Percentiles rank a stretch among this genome's conserved stretches.
phyloP scores from a whole-genome alignment of 2,329 filamentous ascomycete genomes.

The Curvularia hawaiiensis region DNA sequence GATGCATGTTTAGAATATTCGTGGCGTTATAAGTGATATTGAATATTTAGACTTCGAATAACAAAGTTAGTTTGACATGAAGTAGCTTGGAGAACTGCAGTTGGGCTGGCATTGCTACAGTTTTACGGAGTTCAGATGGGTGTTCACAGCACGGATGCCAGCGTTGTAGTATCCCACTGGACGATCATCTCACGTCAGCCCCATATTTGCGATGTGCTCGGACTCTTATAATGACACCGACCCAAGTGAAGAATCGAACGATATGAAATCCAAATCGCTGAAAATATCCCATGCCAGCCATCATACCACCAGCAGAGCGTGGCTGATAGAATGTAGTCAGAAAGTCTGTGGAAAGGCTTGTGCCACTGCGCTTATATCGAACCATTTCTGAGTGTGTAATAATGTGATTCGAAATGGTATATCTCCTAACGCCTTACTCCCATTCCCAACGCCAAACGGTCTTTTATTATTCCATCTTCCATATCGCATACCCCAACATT shows the following conservation, averaged over 20 bases:
- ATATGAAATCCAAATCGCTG: neutral
- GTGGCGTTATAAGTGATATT: neutral
- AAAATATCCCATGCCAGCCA: neutral
- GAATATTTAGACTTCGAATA: neutral
- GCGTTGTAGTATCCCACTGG: neutral
- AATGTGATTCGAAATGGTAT: slow-evolving; percentile 7
- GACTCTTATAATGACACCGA: neutral
- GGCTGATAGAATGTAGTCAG: neutral
- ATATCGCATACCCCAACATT: neutral
- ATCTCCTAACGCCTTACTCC: slow-evolving; percentile 7
- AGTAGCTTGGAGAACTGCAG: neutral
- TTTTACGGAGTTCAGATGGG: neutral
- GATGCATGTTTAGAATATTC: neutral
- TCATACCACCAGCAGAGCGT: neutral
- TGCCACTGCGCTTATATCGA: neutral
- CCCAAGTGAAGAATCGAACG: neutral
- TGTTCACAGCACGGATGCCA: neutral
- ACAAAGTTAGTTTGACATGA: neutral
- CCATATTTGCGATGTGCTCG: neutral
- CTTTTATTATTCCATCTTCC: neutral
- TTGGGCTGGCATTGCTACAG: neutral
- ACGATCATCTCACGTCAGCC: neutral
- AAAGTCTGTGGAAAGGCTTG: neutral
- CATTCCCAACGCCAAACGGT: slow-evolving; percentile 6
- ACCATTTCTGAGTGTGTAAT: neutral